phyloP scores from a whole-genome alignment of 352 stramenopile genomes.

The Globisporangium abappressorium region DNA sequence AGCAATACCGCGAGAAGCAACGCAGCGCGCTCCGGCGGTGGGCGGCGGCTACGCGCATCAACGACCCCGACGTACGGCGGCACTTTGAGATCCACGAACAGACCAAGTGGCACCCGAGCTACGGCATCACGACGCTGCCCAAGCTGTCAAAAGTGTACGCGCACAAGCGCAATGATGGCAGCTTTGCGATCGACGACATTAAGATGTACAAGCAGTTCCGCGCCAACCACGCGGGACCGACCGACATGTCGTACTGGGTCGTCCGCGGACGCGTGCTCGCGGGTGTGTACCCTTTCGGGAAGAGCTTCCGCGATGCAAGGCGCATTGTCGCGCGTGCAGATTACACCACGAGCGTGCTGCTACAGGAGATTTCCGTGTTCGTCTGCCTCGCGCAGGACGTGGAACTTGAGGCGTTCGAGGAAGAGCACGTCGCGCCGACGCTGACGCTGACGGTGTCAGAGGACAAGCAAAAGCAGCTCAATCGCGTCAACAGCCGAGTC shows the following conservation, averaged over 20 bases:
- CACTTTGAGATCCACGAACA: conserved; percentile 20
- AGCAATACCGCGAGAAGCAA: conserved; percentile 28
- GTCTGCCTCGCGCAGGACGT: conserved; percentile 46
- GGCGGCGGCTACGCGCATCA: conserved; percentile 17
- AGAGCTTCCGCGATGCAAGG: conserved; percentile 41
- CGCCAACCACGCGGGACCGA: conserved; percentile 57
- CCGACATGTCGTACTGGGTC: conserved; percentile 72
- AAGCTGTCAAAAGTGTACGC: conserved; percentile 44
- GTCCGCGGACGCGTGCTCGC: conserved; percentile 52
- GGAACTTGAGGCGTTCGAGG: conserved; percentile 32
- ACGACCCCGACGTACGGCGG: conserved; percentile 14
- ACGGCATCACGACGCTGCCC: conserved; percentile 52
- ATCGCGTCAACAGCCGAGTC: not conserved
- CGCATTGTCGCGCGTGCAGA: conserved; percentile 47
- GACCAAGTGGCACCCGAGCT: conserved; percentile 60
- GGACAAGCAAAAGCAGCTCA: conserved; percentile 8
- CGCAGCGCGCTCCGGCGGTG: conserved; percentile 28
- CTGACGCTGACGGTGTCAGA: not conserved
- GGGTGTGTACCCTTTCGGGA: conserved; percentile 49
- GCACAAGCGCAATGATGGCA: conserved; percentile 32
- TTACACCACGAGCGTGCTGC: conserved; percentile 53
- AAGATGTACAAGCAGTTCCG: conserved; percentile 62
- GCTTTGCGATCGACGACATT: conserved; percentile 55
- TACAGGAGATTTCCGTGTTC: conserved; percentile 67
- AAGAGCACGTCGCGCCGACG: conserved; percentile 1